Percentiles rank a stretch among this genome's conserved stretches.
Evolutionary conservation across 768 basidiomycete species (phyloP).

Genomic region (Tylopilus vinaceipallidus): DNA sequence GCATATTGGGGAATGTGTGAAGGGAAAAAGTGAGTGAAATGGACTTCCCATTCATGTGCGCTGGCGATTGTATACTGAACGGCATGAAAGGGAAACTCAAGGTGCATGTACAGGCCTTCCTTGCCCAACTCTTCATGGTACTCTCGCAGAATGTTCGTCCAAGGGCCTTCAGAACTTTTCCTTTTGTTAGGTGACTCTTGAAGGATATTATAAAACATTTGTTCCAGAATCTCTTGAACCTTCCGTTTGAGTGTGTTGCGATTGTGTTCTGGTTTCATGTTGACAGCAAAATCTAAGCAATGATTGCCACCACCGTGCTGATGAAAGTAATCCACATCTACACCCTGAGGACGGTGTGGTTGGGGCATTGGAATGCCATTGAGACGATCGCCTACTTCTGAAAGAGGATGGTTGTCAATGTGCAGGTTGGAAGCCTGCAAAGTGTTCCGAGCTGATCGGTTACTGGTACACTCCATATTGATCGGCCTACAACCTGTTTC

Average conservation of each 20-base stretch:
- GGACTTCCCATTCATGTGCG: neutral
- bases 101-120: neutral
- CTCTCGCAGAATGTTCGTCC: neutral
- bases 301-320: neutral
- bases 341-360: neutral
- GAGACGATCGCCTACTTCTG: neutral
- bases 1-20: neutral
- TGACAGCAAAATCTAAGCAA: no score
- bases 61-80: neutral
- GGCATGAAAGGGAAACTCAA: neutral
- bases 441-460: neutral
- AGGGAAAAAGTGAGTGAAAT: neutral
- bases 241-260: no score
- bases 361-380: neutral
- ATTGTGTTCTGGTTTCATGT: no score
- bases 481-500: neutral
- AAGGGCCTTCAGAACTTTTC: neutral
- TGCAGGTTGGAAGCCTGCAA: neutral
- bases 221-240: neutral
- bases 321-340: slow-evolving; percentile 3
- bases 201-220: slow-evolving; percentile 1
- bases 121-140: neutral
- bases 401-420: neutral
- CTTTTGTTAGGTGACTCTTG: neutral
- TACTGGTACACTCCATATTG: neutral